Percentiles rank a stretch among this genome's conserved stretches.
Conservation (phyloP, 1,139 yeast species). For the Saccharomyces hybrid region DNA sequence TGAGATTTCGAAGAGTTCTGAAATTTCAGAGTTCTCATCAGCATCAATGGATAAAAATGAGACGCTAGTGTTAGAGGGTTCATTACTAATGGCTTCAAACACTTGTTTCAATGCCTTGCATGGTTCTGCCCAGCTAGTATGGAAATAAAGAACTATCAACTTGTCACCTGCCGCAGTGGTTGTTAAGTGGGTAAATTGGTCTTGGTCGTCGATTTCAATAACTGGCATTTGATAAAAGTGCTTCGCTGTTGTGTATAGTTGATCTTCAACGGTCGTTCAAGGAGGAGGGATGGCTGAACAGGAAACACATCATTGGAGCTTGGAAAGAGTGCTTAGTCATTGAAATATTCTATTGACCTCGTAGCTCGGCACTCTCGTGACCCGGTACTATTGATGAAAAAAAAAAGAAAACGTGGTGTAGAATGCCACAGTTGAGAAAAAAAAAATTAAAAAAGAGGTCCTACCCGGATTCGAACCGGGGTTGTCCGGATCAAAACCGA, state of each 20-base stretch:
- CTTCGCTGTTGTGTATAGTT: background rate
- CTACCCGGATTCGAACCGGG: conserved; percentile 96
- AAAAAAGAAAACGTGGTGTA: too few species aligned
- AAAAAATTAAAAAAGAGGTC: conserved; percentile 43
- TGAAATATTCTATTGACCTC: background rate
- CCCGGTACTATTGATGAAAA: too few species aligned
- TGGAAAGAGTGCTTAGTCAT: background rate
- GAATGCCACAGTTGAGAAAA: too few species aligned
- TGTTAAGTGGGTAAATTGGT: conserved; percentile 78
- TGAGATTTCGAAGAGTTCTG: conserved; percentile 84
- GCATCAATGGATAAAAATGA: conserved; percentile 78
- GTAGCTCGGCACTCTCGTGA: too few species aligned
- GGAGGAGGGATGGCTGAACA: background rate
- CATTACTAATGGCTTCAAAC: conserved; percentile 37
- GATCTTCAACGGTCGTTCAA: background rate
- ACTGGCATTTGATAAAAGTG: conserved; percentile 49
- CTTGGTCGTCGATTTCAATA: conserved; percentile 66
- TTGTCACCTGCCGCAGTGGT: conserved; percentile 51
- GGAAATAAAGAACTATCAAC: conserved; percentile 78
- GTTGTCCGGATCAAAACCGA: conserved; percentile 75
- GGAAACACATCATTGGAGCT: background rate
- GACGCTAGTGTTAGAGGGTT: conserved; percentile 32
- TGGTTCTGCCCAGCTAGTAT: conserved; percentile 97
- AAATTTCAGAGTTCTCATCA: conserved; percentile 78
- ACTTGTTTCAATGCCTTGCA: conserved; percentile 47